These are phyloP conservation scores for Cryptosporidium xiaoi DNA, from an alignment of 169 alveolate species.

Conservation along the genomic window DNA sequence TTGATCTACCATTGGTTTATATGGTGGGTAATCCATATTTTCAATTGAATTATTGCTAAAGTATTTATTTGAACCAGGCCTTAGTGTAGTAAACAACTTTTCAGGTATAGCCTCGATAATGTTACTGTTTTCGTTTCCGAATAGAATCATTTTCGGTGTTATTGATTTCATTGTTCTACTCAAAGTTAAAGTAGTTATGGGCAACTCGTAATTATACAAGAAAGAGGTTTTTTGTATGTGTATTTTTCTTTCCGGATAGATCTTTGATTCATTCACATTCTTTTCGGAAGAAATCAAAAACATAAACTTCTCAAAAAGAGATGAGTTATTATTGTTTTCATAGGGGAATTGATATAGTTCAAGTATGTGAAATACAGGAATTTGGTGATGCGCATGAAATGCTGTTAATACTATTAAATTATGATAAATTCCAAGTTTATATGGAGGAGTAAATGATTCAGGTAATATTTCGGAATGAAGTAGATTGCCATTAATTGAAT, in stretches of 20 bases:
- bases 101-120: slow-evolving; percentile 54
- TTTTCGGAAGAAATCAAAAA: slow-evolving; percentile 18
- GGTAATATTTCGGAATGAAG: slow-evolving; percentile 47
- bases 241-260: slow-evolving; percentile 22
- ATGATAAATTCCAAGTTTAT: slow-evolving; percentile 17
- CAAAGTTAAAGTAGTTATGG: slow-evolving; percentile 15
- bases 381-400: slow-evolving; percentile 20
- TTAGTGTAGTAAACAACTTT: slow-evolving; percentile 10
- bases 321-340: background rate
- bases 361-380: slow-evolving; percentile 24
- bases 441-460: slow-evolving; percentile 39
- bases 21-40: slow-evolving; percentile 7
- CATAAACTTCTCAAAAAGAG: slow-evolving; percentile 12
- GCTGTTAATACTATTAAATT: slow-evolving; percentile 37
- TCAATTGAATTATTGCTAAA: background rate
- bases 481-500: slow-evolving; percentile 45
- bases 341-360: slow-evolving; percentile 32
- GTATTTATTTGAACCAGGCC: slow-evolving; percentile 1
- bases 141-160: slow-evolving; percentile 35
- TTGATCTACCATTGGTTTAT: slow-evolving; percentile 6
- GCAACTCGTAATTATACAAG: slow-evolving; percentile 36
- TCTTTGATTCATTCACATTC: slow-evolving; percentile 30
- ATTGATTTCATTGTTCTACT: slow-evolving; percentile 45
- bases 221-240: slow-evolving; percentile 12
- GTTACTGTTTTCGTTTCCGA: slow-evolving; percentile 19